These are phyloP conservation scores for Catharanthus roseus DNA, from an alignment of 257 asterid species.

Conservation along the genomic window DNA sequence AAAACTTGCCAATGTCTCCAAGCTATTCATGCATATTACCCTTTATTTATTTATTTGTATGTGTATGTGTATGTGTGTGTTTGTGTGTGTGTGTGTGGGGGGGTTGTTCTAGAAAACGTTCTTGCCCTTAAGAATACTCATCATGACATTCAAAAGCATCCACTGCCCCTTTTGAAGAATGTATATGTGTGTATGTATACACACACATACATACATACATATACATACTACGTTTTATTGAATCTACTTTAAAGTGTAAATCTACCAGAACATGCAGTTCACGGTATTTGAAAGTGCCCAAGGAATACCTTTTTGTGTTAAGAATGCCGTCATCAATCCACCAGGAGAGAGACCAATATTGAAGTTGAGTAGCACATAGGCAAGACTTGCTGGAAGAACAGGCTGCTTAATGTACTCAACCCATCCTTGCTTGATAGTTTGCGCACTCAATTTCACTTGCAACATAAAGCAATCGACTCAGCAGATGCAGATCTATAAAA, in stretches of 20 bases:
- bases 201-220: too few species aligned
- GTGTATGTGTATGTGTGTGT: too few species aligned
- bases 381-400: constrained; percentile 96
- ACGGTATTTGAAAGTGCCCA: not conserved
- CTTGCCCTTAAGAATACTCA: too few species aligned
- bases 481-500: constrained; percentile 6
- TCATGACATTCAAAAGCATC: not conserved
- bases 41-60: too few species aligned
- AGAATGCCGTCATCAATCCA: constrained; percentile 91
- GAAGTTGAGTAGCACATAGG: constrained; percentile 79
- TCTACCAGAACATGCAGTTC: not conserved
- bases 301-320: constrained; percentile 73
- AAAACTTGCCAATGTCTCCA: too few species aligned
- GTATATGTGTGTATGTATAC: too few species aligned
- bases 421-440: constrained; percentile 85
- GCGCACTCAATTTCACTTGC: constrained; percentile 47
- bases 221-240: not conserved
- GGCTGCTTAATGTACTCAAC: constrained; percentile 88
- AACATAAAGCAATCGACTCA: constrained; percentile 24
- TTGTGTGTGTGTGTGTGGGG: too few species aligned
- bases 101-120: too few species aligned
- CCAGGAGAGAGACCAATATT: constrained; percentile 93
- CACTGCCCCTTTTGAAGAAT: not conserved
- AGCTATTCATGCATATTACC: too few species aligned
- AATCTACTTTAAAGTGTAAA: not conserved